Evolutionary conservation across 1,139 yeast genomes (phyloP).

Genomic region (Candida sp.): DNA sequence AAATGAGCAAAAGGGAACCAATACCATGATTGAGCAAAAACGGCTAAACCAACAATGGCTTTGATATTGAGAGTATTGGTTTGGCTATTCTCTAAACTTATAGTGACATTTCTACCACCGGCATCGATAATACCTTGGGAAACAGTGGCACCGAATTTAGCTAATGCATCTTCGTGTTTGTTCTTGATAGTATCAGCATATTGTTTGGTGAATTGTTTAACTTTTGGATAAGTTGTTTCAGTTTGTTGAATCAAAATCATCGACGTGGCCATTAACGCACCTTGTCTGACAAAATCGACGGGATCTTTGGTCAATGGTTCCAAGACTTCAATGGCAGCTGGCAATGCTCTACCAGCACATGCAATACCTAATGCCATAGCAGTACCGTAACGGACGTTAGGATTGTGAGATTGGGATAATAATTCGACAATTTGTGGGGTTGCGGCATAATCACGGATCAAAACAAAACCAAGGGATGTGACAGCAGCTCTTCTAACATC

Average conservation of each 20-base stretch:
- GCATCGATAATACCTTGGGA: constrained; percentile 99
- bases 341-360: constrained; percentile 91
- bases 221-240: constrained; percentile 79
- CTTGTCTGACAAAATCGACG: constrained; percentile 97
- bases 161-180: constrained; percentile 95
- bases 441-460: constrained; percentile 87
- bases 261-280: constrained; percentile 90
- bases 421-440: constrained; percentile 95
- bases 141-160: constrained; percentile 95
- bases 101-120: constrained; percentile 98
- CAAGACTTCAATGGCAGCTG: constrained; percentile 86
- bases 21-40: constrained; percentile 95
- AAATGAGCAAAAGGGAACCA: constrained; percentile 99
- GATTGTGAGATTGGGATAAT: constrained; percentile 91
- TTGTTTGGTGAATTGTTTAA: constrained; percentile 69
- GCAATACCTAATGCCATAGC: constrained; percentile 97
- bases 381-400: constrained; percentile 98
- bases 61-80: constrained; percentile 88
- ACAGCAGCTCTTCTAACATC: constrained; percentile 98
- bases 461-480: constrained; percentile 87
- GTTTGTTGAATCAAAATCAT: constrained; percentile 95
- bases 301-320: constrained; percentile 94
- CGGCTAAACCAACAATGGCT: constrained; percentile 88
- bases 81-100: constrained; percentile 84
- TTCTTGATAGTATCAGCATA: constrained; percentile 74